phyloP scores from a whole-genome alignment of 192 early-diverging fungal species.

The Coemansia sp. region DNA sequence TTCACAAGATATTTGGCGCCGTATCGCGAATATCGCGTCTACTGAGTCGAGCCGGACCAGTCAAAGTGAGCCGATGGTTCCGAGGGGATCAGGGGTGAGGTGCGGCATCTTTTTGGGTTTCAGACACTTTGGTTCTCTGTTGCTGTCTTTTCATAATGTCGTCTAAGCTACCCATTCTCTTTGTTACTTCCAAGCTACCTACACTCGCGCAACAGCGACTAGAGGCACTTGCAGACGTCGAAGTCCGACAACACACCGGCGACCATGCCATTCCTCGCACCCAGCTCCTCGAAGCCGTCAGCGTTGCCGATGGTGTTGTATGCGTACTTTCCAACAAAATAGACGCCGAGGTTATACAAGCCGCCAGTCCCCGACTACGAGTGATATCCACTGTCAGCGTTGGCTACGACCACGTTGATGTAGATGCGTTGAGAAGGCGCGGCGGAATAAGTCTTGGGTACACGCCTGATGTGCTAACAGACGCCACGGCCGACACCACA shows the following conservation, averaged over 20 bases:
- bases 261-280: slow-evolving; percentile 51
- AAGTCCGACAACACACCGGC: slow-evolving; percentile 61
- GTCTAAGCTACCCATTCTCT: slow-evolving; percentile 25
- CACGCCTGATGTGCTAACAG: slow-evolving; percentile 87
- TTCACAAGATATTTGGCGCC: no score
- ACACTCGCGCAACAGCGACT: slow-evolving; percentile 51
- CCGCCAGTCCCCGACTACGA: slow-evolving; percentile 64
- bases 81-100: no score
- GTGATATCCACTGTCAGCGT: slow-evolving; percentile 79
- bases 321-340: slow-evolving; percentile 75
- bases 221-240: slow-evolving; percentile 45
- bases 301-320: slow-evolving; percentile 59
- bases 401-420: slow-evolving; percentile 82
- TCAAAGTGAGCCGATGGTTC: neutral
- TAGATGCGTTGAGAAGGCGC: slow-evolving; percentile 45
- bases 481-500: slow-evolving; percentile 82
- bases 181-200: slow-evolving; percentile 58
- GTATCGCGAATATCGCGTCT: no score
- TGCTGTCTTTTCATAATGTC: neutral
- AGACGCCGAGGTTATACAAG: slow-evolving; percentile 65
- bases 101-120: no score
- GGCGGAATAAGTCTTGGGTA: slow-evolving; percentile 67
- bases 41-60: neutral
- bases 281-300: slow-evolving; percentile 48
- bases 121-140: no score